Evolutionary conservation across 768 basidiomycete genomes (phyloP), one percentile per base, ranked within the genome.

Genomic region (Tricholoma flavovirens): DNA sequence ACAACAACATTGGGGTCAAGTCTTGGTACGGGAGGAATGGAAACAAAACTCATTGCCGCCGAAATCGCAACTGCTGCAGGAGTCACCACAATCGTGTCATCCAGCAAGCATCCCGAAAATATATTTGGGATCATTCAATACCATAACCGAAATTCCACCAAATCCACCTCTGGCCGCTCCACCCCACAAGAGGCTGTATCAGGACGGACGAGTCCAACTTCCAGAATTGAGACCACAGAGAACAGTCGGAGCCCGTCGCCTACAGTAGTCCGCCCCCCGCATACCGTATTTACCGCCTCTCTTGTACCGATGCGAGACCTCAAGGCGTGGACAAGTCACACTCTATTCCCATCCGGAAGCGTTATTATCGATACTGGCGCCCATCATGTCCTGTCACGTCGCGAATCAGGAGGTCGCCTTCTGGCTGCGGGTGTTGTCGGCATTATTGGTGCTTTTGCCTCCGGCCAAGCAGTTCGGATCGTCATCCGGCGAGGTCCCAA

Each of bases 11-110:
- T 96, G 1, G 97, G 97, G 0, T 95, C 93, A 1, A 91, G 83
- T 61, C 80, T 99, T 10, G 97, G 97, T 0, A 98, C 97, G 1
- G 97, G 97, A 0, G 97, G 97, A 3, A 98, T 98, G 97, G 94
- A 97, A 71, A 99, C 97, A 2, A 99, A 98, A 67, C 83, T 98
- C 62, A 97, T 98, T 60, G 97, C 97, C 1, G 96, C 97, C 0
- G 97, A 99, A 65, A 93, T 99, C 29, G 94, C 96, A 4, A 96
- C 91, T 0, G 94, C 87, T 0, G 96, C 95, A 0, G 97, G 97
- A 6, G 93, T 96, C 30, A 86, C 90, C 4, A 97, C 96, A 0
- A 78, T 98, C 43, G 90, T 99, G 64, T 85, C 87, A 48, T 88
- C 90, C 19, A 94, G 92, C 71, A 88, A 86, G 62, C 75, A 80